These are phyloP conservation scores for Corynascus novoguineensis DNA, from an alignment of 495 filamentous ascomycete species.

Conservation along the genomic window DNA sequence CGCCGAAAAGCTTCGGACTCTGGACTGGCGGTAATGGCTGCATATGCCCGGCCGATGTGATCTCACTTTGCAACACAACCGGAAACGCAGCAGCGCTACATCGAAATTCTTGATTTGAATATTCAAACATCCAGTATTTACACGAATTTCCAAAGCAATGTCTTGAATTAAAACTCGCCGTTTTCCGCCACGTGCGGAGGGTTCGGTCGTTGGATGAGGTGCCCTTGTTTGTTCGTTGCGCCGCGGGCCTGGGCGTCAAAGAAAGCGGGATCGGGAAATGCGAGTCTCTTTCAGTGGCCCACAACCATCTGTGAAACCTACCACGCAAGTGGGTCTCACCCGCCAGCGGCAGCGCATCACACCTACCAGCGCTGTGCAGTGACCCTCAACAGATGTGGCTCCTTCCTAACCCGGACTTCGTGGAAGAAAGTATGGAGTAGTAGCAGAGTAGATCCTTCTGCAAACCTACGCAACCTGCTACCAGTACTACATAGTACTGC, in stretches of 20 bases:
- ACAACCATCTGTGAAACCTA: too few relatives aligned
- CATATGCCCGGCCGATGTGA: background rate
- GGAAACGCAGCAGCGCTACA: background rate
- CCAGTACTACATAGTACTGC: too few relatives aligned
- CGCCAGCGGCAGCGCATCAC: background rate
- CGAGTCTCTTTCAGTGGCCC: background rate
- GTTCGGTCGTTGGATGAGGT: background rate
- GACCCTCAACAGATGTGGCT: background rate
- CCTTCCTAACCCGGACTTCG: background rate
- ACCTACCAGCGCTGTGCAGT: background rate
- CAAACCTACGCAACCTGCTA: too few relatives aligned
- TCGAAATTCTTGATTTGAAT: background rate
- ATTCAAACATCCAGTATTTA: background rate
- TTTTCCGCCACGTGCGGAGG: conserved; percentile 1
- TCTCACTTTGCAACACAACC: background rate
- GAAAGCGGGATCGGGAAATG: background rate
- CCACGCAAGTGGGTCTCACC: background rate
- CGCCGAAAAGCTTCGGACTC: conserved; percentile 4
- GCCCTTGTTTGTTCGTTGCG: background rate
- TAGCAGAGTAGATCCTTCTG: too few relatives aligned
- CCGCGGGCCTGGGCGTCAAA: background rate
- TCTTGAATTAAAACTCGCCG: background rate
- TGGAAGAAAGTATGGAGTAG: too few relatives aligned
- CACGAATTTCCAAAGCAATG: background rate
- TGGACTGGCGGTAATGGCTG: background rate